Percentiles rank a stretch among this genome's conserved stretches.
These are phyloP conservation scores for Diaporthe sp. DNA, from an alignment of 2,329 filamentous ascomycete genomes.

Conservation along the genomic window DNA sequence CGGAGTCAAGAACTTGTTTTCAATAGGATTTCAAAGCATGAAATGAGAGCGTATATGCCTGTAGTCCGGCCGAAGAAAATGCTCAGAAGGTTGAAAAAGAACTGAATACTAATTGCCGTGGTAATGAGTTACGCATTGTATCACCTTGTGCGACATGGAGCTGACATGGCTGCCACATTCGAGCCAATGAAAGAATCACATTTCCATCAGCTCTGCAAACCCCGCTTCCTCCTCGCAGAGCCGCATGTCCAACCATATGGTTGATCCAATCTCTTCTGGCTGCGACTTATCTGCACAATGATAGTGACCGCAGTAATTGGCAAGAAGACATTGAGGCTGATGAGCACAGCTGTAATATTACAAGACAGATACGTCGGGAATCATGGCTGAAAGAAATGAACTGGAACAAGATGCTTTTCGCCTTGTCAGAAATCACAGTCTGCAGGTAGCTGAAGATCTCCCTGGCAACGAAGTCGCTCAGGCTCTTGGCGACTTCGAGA, in stretches of 20 bases:
- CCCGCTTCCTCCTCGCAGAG: not conserved
- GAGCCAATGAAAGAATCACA: not conserved
- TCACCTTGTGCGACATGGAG: not conserved
- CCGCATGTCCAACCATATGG: not conserved
- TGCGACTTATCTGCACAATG: not conserved
- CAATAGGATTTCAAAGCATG: not conserved
- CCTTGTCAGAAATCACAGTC: not conserved
- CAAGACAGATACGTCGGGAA: not conserved
- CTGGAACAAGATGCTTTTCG: not conserved
- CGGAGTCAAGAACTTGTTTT: not conserved
- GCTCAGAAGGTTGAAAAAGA: rapidly evolving
- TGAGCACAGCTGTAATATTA: not conserved
- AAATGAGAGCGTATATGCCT: not conserved
- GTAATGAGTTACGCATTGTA: rapidly evolving
- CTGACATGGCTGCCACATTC: not conserved
- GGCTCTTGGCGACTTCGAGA: not conserved
- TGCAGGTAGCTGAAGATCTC: not conserved
- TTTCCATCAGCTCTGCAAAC: not conserved
- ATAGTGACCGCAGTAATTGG: not conserved
- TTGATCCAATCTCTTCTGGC: not conserved
- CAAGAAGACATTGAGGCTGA: not conserved
- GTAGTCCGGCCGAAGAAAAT: not conserved
- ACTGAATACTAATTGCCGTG: not conserved
- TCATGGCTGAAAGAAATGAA: not conserved
- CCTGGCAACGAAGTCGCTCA: not conserved